These are phyloP conservation scores for Saturnispora hagleri DNA, from an alignment of 805 yeast genomes.

Conservation along the genomic window DNA sequence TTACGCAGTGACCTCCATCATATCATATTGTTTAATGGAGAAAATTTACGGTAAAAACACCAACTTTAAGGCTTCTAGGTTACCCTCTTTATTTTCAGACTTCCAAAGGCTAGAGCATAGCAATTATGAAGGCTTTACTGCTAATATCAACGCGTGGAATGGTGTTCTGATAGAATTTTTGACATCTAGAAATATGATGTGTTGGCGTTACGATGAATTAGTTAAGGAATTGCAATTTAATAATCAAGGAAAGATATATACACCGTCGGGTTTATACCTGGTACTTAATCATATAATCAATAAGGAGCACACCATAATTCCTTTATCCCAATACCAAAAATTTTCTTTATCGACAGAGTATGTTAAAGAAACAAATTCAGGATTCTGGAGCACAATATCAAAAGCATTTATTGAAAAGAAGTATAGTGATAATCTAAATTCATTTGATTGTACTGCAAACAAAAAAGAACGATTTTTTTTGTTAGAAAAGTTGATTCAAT, in stretches of 20 bases:
- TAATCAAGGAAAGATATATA: constrained; percentile 5
- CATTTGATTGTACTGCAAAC: constrained; percentile 10
- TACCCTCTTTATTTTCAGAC: constrained; percentile 41
- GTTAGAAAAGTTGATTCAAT: constrained; percentile 11
- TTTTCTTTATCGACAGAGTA: constrained; percentile 2
- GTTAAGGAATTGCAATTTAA: constrained; percentile 12
- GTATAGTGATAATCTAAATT: constrained; percentile 7
- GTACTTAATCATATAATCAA: constrained; percentile 19
- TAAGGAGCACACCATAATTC: constrained; percentile 17
- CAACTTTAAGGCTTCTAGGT: constrained; percentile 23
- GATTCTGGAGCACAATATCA: constrained; percentile 4
- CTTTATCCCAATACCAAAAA: constrained; percentile 15
- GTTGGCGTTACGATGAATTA: constrained; percentile 16
- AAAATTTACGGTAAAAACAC: constrained; percentile 1
- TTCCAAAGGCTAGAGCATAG: constrained; percentile 33
- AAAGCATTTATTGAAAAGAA: constrained; percentile 3
- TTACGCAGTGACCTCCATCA: background rate
- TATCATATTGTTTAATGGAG: background rate
- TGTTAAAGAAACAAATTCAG: background rate
- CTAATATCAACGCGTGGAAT: constrained; percentile 41
- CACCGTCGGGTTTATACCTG: constrained; percentile 21
- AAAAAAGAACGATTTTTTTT: constrained; percentile 16
- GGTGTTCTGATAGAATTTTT: constrained; percentile 25
- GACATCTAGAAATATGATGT: constrained; percentile 19
- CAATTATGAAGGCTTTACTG: constrained; percentile 42